Conservation (phyloP, 208 protist species). For the Wallacemonas sp. region DNA sequence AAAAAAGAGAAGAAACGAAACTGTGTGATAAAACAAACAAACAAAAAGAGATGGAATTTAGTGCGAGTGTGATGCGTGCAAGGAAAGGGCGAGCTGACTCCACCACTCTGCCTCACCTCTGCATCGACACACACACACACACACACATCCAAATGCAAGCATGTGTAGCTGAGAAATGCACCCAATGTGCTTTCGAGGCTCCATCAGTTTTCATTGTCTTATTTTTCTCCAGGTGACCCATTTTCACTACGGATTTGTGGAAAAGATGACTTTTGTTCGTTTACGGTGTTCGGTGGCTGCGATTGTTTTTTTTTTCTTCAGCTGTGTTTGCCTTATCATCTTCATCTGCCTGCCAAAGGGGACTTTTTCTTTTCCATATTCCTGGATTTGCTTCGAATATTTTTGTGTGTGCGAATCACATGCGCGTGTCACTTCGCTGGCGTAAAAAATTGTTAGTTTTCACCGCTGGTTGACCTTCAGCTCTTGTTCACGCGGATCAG, state of each 20-base stretch:
- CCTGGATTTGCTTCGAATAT: neutral
- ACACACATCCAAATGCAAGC: neutral
- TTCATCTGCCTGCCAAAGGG: neutral
- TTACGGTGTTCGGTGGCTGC: too few relatives aligned
- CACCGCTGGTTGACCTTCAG: neutral
- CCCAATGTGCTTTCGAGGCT: too few relatives aligned
- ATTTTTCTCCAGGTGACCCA: too few relatives aligned
- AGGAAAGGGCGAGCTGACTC: too few relatives aligned
- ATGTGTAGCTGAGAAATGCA: too few relatives aligned
- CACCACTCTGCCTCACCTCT: too few relatives aligned
- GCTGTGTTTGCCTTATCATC: neutral
- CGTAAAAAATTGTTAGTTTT: neutral
- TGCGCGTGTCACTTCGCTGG: neutral
- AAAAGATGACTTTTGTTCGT: neutral
- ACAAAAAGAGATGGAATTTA: too few relatives aligned
- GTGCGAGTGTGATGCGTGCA: too few relatives aligned
- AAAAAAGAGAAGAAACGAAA: too few relatives aligned
- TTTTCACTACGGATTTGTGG: too few relatives aligned
- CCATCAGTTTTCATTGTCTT: too few relatives aligned
- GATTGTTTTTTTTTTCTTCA: conserved; percentile 5
- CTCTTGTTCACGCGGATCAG: conserved; percentile 61
- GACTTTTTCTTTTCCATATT: neutral
- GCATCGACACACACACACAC: conserved; percentile 1
- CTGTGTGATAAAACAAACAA: too few relatives aligned
- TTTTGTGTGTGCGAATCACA: neutral